Evolutionary conservation across 148 eudicot genomes (phyloP), one percentile per base, ranked within the genome.

Genomic region (Chenopodium album): DNA sequence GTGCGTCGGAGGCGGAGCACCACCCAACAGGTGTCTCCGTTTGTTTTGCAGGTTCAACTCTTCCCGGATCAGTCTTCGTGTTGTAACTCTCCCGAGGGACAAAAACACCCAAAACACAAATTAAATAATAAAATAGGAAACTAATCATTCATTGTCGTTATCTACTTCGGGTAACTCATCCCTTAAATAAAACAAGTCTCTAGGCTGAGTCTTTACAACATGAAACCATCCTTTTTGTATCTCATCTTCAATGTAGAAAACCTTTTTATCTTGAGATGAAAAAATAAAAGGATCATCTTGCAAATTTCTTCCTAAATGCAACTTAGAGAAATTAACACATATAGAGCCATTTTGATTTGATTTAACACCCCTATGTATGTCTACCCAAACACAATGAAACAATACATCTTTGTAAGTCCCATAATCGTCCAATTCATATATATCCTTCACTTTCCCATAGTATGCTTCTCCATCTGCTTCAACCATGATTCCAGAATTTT

Each of bases 221-320:
- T 73, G 76, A 1, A 20, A 68, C 87, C 85, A 82, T 59, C 79
- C 79, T 11, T 67, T 77, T 17, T 69, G 7, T 16, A 28, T 26
- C 26, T 78, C 84, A 81, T 85, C 79, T 32, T 77, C 78, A 1
- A 81, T 34, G 23, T 81, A 81, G 22, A 85, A 76, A 26, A 81
- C 72, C 56, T 81, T 72, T 62, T 77, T 73, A 1, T 44, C 85
- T 74, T 85, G 79, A 54, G 85, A 85, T 41, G 82, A 74, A 26
- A 85, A 85, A 2, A 81, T 29, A 78, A 85, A 85, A 2, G 79
- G 87, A 23, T 79, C 85, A 75, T 85, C 80, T 26, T 56, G n/a
- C 41, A 82, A 59, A 9, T 56, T 26, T n/a, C 79, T 73, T 9
- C 80, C 80, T 9, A 78, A 78, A 63, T 79, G 85, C 76, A 85